A percentile compares a stretch with the other conserved stretches of the same genome.
Conservation (phyloP, 768 basidiomycete species). For the Russula sp. region DNA sequence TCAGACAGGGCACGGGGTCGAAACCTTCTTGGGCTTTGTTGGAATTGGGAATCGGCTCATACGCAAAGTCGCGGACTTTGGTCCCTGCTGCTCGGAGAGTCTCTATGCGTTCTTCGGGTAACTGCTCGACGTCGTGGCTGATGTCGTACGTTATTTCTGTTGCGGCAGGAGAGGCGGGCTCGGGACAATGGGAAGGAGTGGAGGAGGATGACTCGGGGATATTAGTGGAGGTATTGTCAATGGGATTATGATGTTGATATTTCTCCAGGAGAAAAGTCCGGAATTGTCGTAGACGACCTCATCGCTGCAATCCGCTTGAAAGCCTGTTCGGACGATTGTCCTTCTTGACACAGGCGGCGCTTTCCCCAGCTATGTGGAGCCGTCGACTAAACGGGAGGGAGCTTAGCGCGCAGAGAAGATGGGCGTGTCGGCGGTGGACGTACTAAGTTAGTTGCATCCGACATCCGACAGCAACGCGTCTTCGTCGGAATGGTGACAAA, state of each 20-base stretch:
- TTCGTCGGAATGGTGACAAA: background rate
- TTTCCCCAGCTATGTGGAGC: conserved; percentile 7
- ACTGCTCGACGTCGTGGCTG: conserved; percentile 25
- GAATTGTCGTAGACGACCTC: background rate
- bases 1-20: conserved; percentile 31
- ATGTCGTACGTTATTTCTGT: conserved; percentile 34
- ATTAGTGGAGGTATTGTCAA: background rate
- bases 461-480: conserved; percentile 23
- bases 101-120: conserved; percentile 1
- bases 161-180: conserved; percentile 33
- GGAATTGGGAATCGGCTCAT: conserved; percentile 27
- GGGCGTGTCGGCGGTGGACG: background rate
- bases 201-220: background rate
- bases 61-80: conserved; percentile 38
- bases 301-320: background rate
- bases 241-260: background rate
- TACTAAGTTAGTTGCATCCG: conserved; percentile 2
- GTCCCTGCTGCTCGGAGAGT: conserved; percentile 32
- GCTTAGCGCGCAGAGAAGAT: background rate
- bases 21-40: conserved; percentile 32
- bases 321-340: background rate
- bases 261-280: no score
- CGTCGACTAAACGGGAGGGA: background rate
- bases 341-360: conserved; percentile 1
- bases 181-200: background rate